phyloP scores from a whole-genome alignment of 306 rosid genomes.

The Gillenia trifoliata region DNA sequence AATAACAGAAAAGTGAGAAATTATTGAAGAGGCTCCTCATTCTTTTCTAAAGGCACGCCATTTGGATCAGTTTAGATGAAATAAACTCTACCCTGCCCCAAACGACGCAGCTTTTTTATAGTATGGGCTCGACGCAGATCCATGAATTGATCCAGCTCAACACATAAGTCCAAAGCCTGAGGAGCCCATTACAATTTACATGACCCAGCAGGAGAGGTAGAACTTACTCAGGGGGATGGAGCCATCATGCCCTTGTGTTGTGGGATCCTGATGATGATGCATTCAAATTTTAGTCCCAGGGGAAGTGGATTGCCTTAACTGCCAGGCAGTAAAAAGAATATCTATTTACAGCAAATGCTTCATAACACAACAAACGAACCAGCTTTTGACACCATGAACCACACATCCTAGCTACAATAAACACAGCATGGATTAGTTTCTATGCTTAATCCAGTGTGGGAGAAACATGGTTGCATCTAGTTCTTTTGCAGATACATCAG shows the following conservation, averaged over 20 bases:
- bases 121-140: no score
- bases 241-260: background rate
- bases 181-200: background rate
- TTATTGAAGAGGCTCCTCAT: no score
- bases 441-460: conserved; percentile 31
- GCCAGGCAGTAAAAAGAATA: conserved; percentile 40
- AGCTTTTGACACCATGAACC: conserved; percentile 24
- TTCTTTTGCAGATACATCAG: conserved; percentile 30
- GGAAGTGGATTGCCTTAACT: conserved; percentile 8
- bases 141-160: no score
- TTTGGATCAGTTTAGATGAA: no score
- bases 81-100: no score
- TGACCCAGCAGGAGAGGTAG: background rate
- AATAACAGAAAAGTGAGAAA: background rate
- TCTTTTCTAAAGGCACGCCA: no score
- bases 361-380: conserved; percentile 27
- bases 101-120: no score
- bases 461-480: conserved; percentile 24
- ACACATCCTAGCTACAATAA: conserved; percentile 26
- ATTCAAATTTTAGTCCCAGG: conserved; percentile 1
- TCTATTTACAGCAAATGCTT: conserved; percentile 51
- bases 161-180: background rate
- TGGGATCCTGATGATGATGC: background rate
- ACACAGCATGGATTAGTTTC: conserved; percentile 20
- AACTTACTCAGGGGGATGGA: background rate